A percentile compares a stretch with the other conserved stretches of the same genome.
phyloP scores from a whole-genome alignment of 805 yeast genomes.

The Pichia occidentalis region DNA sequence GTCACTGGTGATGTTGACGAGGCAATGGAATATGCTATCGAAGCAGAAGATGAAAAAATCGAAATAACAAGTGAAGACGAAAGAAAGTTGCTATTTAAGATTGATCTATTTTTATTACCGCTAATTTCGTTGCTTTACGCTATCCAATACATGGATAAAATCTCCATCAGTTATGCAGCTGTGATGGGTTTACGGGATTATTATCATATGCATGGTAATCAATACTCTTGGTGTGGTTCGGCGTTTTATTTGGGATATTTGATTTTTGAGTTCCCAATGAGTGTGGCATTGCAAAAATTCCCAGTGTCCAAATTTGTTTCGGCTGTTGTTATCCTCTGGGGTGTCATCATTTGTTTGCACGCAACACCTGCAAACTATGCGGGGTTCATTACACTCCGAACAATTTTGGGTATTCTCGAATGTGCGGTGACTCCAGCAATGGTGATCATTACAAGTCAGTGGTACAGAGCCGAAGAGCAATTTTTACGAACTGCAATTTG shows the following conservation, averaged over 20 bases:
- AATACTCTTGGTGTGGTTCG: slow-evolving; percentile 42
- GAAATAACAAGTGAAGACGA: slow-evolving; percentile 3
- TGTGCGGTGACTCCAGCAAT: slow-evolving; percentile 32
- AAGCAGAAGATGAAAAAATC: slow-evolving; percentile 4
- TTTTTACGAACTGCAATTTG: slow-evolving; percentile 27
- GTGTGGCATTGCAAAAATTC: slow-evolving; percentile 41
- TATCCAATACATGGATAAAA: slow-evolving; percentile 35
- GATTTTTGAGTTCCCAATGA: slow-evolving; percentile 48
- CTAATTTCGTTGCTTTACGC: slow-evolving; percentile 25
- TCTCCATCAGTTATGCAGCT: slow-evolving; percentile 38
- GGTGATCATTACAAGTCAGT: slow-evolving; percentile 28
- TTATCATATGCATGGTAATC: slow-evolving; percentile 36
- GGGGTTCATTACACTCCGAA: slow-evolving; percentile 42
- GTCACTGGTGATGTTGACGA: slow-evolving; percentile 12
- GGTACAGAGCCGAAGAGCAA: slow-evolving; percentile 32
- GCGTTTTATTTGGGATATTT: slow-evolving; percentile 38
- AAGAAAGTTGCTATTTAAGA: slow-evolving; percentile 20
- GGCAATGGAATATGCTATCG: slow-evolving; percentile 11
- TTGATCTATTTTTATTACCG: slow-evolving; percentile 32
- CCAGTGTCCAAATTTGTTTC: slow-evolving; percentile 35
- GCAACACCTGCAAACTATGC: slow-evolving; percentile 40
- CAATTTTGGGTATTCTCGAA: slow-evolving; percentile 42
- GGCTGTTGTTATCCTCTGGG: slow-evolving; percentile 36
- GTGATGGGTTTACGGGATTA: slow-evolving; percentile 39
- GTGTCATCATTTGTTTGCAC: slow-evolving; percentile 39